Base-by-base conservation (phyloP, 768 basidiomycete species). In the Mycena chlorophos region DNA sequence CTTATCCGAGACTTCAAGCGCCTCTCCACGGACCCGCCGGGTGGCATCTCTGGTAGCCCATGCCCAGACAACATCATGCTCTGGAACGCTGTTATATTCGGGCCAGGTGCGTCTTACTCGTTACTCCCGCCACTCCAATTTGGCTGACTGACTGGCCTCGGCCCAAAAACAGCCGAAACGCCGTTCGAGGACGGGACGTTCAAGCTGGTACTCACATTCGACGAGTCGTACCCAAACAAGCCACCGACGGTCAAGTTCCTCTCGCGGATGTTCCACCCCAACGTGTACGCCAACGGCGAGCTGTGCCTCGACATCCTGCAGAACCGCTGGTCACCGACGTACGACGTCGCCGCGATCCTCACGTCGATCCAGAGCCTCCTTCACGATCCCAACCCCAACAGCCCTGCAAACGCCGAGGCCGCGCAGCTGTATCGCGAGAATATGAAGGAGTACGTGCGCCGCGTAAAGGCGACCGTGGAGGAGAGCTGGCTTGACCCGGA, bases 61-160 rank as follows among this genome's bases (percentile, higher is more conserved):
- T 94, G 93, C 68, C 88, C 93, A 2, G 97, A 98, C 69, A 98
- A 98, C 70, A 97, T 99, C 72, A 97, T 98, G 94, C 81, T 98
- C 16, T 99, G 97, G 97, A 99, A 99, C 66, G 97, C 97, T 1
- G 97, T 99, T 54, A 99, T 99, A 60, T 98, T 99, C 68, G 97
- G 97, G 2, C 97, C 97, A 72, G 89, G 96, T 94, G 56, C 66
- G 88, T 74, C 17, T 3, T 26, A 22, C 17, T 25, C 29, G 19
- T 47, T 28, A n/a, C n/a, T 17, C 19, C 26, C 25, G 12, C 16
- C 17, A 17, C 23, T 39, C 51, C 39, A 1, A 4, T n/a, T n/a
- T n/a, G 34, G 8, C 34, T 52, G 22, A 31, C 30, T 54, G 56
- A n/a, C n/a, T n/a, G n/a, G n/a, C n/a, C n/a, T n/a, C n/a, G n/a